These are phyloP conservation scores for Aplosporella prunicola DNA, from an alignment of 2,329 filamentous ascomycete genomes.

Conservation along the genomic window DNA sequence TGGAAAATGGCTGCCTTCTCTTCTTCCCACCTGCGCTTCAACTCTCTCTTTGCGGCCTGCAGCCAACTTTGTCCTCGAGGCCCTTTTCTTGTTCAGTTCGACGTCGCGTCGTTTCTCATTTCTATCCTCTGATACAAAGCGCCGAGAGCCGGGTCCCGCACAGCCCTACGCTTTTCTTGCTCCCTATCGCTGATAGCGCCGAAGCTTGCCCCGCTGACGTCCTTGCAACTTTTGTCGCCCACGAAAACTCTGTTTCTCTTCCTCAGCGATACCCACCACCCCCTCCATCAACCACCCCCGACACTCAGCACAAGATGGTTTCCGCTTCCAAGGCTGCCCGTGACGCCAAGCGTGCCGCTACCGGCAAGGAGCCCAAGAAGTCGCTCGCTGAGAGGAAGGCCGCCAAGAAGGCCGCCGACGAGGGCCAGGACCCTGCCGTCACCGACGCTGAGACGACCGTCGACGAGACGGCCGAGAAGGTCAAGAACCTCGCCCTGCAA, in stretches of 20 bases:
- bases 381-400: constrained; percentile 61
- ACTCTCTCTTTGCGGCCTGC: neutral
- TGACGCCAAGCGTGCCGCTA: constrained; percentile 54
- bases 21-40: constrained; percentile 3
- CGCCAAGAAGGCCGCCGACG: constrained; percentile 58
- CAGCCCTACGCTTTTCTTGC: constrained; percentile 9
- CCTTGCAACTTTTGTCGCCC: constrained; percentile 3
- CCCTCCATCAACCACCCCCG: constrained; percentile 3
- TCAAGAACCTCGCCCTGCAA: constrained; percentile 82
- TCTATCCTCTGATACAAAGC: too few species aligned
- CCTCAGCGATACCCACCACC: constrained; percentile 7
- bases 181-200: constrained; percentile 10
- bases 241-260: constrained; percentile 12
- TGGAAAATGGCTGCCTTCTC: constrained; percentile 6
- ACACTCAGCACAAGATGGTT: constrained; percentile 48
- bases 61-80: neutral
- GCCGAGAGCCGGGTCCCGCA: neutral
- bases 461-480: constrained; percentile 53
- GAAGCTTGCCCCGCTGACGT: constrained; percentile 10
- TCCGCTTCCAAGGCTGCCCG: constrained; percentile 61
- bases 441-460: constrained; percentile 30
- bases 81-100: constrained; percentile 1
- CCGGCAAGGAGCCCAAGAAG: constrained; percentile 68
- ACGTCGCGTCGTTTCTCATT: too few species aligned
- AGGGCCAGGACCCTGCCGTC: constrained; percentile 58